Evolutionary conservation across 345 rosid genomes (phyloP).

Genomic region (Garcia nutans): DNA sequence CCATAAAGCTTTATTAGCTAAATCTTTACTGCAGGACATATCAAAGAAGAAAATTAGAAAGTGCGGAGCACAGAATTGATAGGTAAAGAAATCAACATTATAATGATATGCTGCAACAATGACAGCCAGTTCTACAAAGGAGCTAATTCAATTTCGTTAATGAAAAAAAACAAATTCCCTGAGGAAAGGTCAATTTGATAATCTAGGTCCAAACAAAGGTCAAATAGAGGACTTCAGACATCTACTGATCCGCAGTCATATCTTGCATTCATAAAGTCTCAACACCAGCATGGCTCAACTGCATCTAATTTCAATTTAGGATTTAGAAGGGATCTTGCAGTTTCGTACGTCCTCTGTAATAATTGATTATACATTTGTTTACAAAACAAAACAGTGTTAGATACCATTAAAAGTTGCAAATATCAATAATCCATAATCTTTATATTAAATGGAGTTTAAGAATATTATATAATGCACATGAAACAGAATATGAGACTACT

Average conservation of each 20-base stretch:
- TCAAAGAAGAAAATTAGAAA: constrained; percentile 5
- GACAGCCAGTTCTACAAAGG: neutral
- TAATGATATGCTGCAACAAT: neutral
- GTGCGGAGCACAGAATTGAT: neutral
- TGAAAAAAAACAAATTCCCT: neutral
- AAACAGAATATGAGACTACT: neutral
- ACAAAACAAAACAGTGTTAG: neutral
- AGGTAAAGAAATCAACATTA: constrained; percentile 9
- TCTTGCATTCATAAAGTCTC: too few relatives aligned
- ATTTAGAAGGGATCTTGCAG: too few relatives aligned
- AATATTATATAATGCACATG: neutral
- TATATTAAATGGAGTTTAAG: neutral
- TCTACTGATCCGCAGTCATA: too few relatives aligned
- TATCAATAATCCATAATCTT: neutral
- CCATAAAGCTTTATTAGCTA: constrained; percentile 87
- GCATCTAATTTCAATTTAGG: too few relatives aligned
- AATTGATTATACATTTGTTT: neutral
- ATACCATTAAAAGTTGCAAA: neutral
- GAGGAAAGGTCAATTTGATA: too few relatives aligned
- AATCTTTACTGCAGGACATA: constrained; percentile 69
- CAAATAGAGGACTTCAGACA: neutral
- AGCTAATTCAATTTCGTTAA: neutral
- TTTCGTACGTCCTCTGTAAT: too few relatives aligned
- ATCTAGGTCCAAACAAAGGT: neutral
- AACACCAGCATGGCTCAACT: neutral